phyloP scores from a whole-genome alignment of 1,139 yeast genomes.

The Spencermartinsiella ligniputridi region DNA sequence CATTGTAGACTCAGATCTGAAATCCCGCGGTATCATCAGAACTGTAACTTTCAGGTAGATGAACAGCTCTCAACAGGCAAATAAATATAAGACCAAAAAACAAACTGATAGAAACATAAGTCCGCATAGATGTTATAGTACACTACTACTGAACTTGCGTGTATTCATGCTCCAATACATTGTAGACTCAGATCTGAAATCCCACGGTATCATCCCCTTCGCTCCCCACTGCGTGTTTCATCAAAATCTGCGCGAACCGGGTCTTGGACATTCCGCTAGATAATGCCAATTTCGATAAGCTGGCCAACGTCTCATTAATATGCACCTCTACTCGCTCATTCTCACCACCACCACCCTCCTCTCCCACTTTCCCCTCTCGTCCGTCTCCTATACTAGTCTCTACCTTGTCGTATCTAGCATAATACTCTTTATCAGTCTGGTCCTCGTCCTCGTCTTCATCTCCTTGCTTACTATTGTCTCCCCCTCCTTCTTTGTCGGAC shows the following conservation, averaged over 20 bases:
- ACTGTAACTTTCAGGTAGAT: too few relatives aligned
- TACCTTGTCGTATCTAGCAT: constrained; percentile 11
- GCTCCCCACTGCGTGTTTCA: constrained; percentile 1
- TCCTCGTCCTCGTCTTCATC: constrained; percentile 7
- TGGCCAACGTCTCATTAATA: constrained; percentile 1
- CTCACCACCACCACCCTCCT: neutral
- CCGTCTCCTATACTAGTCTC: constrained; percentile 9
- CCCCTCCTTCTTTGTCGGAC: constrained; percentile 1
- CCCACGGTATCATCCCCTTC: too few relatives aligned
- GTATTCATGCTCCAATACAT: too few relatives aligned
- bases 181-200: too few relatives aligned
- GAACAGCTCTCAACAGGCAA: too few relatives aligned
- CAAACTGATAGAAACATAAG: too few relatives aligned
- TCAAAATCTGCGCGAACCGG: neutral
- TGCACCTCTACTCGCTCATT: neutral
- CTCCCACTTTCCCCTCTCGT: neutral
- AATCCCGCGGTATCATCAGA: too few relatives aligned
- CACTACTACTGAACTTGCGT: too few relatives aligned
- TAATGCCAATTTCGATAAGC: neutral
- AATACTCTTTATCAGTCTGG: constrained; percentile 6
- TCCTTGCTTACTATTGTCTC: neutral
- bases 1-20: too few relatives aligned
- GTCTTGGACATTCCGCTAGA: neutral
- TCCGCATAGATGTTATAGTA: too few relatives aligned
- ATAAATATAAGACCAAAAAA: too few relatives aligned